phyloP scores from a whole-genome alignment of 2,329 filamentous ascomycete species.

The Xylaria sp. region DNA sequence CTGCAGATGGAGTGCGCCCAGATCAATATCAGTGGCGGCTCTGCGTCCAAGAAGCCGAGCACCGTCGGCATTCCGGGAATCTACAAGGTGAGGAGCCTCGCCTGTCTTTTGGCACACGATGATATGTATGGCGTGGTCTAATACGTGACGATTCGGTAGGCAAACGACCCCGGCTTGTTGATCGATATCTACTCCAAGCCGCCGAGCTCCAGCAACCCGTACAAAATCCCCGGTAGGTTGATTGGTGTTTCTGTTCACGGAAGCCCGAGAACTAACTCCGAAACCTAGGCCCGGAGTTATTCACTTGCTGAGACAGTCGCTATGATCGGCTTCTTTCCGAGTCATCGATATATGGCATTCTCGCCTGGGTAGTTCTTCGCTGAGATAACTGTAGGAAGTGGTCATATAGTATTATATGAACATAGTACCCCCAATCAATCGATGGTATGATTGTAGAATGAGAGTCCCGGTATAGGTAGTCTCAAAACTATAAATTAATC shows the following conservation, averaged over 20 bases:
- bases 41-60: slow-evolving; percentile 33
- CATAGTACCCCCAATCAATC: too few species aligned
- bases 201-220: slow-evolving; percentile 31
- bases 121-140: background rate
- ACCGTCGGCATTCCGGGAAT: slow-evolving; percentile 43
- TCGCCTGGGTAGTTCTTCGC: too few species aligned
- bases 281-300: slow-evolving; percentile 14
- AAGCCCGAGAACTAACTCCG: background rate
- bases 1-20: slow-evolving; percentile 42
- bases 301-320: slow-evolving; percentile 11
- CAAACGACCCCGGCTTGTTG: slow-evolving; percentile 39
- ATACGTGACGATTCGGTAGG: slow-evolving; percentile 19
- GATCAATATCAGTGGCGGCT: slow-evolving; percentile 41
- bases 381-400: too few species aligned
- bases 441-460: too few species aligned
- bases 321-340: background rate
- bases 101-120: background rate
- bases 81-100: slow-evolving; percentile 36
- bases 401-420: too few species aligned
- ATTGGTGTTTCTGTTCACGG: background rate
- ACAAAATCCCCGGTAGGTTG: slow-evolving; percentile 39
- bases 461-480: too few species aligned
- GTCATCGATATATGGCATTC: too few species aligned
- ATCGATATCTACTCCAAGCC: slow-evolving; percentile 42
- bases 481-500: too few species aligned